Base-by-base conservation (phyloP, 257 asterid species). In the Nicotiana tabacum region DNA sequence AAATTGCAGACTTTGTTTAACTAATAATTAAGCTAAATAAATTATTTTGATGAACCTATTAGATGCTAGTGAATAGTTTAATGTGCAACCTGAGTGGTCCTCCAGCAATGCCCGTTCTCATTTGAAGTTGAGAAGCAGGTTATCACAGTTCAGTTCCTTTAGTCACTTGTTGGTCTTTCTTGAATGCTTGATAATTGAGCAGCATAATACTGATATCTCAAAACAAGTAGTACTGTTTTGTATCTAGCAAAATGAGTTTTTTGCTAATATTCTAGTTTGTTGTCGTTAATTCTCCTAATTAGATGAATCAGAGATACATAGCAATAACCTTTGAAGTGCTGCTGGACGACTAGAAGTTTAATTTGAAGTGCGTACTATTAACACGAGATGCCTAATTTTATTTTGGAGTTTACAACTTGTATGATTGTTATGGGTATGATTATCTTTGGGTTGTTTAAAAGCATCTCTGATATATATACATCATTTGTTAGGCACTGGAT, bases 401-500 rank as follows among this genome's bases (percentile, higher is more conserved):
- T 74, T 27, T 74, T 46, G 62, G 60, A 74, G 62, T 48, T 74
- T 0, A 46, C 29, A 1, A 74, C 37, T 24, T 72, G 43, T 51
- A 48, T 48, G 43, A 27, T 48, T 74, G 62, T 74, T 24, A 46
- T 27, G 27, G 43, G 43, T 48, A 5, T 37, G 61, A 37, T 46
- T 4, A 5, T 17, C 62, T 13, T 46, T 46, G 24, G 62, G 21
- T 5, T 12, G 43, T 48, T 74, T 46, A 13, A 74, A 46, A 74
- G 27, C 80, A 74, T 74, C 29, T 13, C 80, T 74, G 43, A 74
- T 27, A 48, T 21, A 6, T 27, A 51, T 74, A 48, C 27, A 13
- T 48, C 39, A 30, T 74, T 74, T 27, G 43, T 7, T 74, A 74
- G 80, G 80, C 80, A 74, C 39, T 74, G 80, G 80, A 74, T 27